Evolutionary conservation across 202 grass and related monocot genomes (phyloP), one percentile per base, ranked within the genome.

Genomic region (Setaria viridis): DNA sequence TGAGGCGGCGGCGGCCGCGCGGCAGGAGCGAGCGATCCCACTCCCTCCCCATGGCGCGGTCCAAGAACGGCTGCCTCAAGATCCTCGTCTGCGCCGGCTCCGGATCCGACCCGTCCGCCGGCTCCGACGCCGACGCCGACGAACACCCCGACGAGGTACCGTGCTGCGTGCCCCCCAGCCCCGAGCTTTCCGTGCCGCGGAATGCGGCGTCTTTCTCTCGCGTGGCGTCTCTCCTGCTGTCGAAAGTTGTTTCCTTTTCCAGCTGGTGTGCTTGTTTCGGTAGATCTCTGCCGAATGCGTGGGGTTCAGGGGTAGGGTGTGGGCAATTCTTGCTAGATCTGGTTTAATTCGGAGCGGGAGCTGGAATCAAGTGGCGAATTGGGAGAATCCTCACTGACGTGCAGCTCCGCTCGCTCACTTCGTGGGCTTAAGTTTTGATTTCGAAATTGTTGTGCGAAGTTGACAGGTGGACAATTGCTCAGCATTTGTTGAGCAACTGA

Each of bases 51-150:
- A 98, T 99, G 97, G 87, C 93, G 80, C 95, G 81, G 65, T 80
- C 89, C 58, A 91, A 91, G 87, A 94, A 84, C 88, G 88, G 88
- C 33, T 99, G 97, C 92, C 91, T 99, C 72, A 94, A 88, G 83
- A 94, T 99, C 91, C 92, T 99, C 56, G 70, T 69, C 79, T 99
- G 96, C 86, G 91, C 90, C 65, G 90, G 91, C 47, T 85, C 81
- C 30, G 86, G 88, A 9, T 90, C 86, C 85, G 93, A 91, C 77
- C 87, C 88, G 59, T 57, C 78, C 82, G 89, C 70, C 42, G 92
- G 87, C 77, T 91, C 85, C 45, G 87, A 92, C 57, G 74, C 76
- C 56, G 81, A 83, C 58, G 82, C 62, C 67, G 85, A 85, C 64
- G 87, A 71, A 43, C 84, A 89, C 65, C 63, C 82, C 79, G 93